These are phyloP conservation scores for Phytopythium ostracodes DNA, from an alignment of 352 stramenopile species.

Conservation along the genomic window DNA sequence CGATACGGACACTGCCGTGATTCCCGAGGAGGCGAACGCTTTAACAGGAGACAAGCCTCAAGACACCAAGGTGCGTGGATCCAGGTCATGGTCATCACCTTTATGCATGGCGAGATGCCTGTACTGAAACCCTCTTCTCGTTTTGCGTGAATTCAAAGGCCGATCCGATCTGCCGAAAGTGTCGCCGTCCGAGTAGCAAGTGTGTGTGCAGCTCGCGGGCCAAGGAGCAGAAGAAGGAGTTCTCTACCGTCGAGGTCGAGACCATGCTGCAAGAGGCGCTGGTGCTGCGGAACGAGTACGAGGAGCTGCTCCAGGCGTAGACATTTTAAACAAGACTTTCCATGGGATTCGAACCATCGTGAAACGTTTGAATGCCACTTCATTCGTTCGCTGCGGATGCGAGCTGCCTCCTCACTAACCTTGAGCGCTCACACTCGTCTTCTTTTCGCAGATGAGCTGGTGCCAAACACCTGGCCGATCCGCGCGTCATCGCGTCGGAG, in stretches of 20 bases:
- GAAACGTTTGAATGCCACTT: background rate
- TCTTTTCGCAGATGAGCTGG: background rate
- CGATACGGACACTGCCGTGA: slow-evolving; percentile 35
- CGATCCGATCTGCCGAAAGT: slow-evolving; percentile 64
- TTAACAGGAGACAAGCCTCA: background rate
- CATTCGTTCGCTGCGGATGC: background rate
- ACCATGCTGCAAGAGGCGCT: slow-evolving; percentile 73
- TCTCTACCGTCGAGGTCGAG: slow-evolving; percentile 50
- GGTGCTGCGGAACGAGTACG: slow-evolving; percentile 60
- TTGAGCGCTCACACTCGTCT: slow-evolving; percentile 1
- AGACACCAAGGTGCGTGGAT: background rate
- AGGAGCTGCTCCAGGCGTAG: slow-evolving; percentile 59
- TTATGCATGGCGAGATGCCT: background rate
- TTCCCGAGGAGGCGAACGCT: background rate
- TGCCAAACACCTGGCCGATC: slow-evolving; percentile 5
- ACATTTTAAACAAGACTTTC: background rate
- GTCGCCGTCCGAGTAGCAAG: slow-evolving; percentile 49
- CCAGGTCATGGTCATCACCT: no score
- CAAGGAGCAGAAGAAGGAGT: slow-evolving; percentile 24
- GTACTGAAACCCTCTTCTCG: background rate
- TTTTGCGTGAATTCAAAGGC: background rate
- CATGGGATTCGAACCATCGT: no score
- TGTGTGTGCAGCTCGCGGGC: slow-evolving; percentile 46
- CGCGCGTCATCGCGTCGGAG: slow-evolving; percentile 3
- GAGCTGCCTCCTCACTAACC: no score